Conservation (phyloP, 495 filamentous ascomycete genomes). For the Podospora pseudocomata region DNA sequence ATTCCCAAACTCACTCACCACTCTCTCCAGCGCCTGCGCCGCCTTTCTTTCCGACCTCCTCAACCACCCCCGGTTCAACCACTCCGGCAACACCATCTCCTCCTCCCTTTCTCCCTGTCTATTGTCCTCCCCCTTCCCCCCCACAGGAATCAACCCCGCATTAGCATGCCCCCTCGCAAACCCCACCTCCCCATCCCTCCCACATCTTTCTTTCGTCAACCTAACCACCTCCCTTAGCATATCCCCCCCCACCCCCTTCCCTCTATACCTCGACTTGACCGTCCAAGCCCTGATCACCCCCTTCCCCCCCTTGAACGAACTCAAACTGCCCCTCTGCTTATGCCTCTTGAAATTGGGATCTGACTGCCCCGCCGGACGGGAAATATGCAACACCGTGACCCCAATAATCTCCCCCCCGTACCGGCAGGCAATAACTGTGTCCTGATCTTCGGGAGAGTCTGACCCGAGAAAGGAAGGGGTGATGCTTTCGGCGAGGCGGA, state of each 20-base stretch:
- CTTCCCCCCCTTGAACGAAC: conserved; percentile 38
- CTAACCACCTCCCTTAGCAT: conserved; percentile 64
- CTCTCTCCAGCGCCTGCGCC: conserved; percentile 48
- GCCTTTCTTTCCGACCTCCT: conserved; percentile 54
- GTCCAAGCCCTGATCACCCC: conserved; percentile 73
- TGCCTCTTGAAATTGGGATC: conserved; percentile 20
- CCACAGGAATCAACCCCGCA: conserved; percentile 44
- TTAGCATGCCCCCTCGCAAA: conserved; percentile 70
- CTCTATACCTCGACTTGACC: conserved; percentile 61
- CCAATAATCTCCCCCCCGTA: conserved; percentile 42
- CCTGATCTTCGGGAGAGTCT: conserved; percentile 28
- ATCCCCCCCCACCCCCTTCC: conserved; percentile 62
- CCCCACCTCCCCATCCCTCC: conserved; percentile 54
- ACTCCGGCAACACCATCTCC: conserved; percentile 53
- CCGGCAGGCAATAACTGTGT: conserved; percentile 40
- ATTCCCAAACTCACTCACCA: conserved; percentile 40
- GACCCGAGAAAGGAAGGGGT: conserved; percentile 34
- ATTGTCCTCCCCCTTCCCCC: conserved; percentile 58
- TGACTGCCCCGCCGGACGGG: conserved; percentile 20
- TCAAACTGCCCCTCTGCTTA: conserved; percentile 24
- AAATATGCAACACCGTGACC: conserved; percentile 41
- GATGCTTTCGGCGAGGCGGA: conserved; percentile 37
- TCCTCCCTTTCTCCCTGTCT: conserved; percentile 65
- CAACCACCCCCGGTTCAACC: conserved; percentile 55
- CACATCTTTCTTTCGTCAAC: conserved; percentile 54